Conservation (phyloP, 2,329 filamentous ascomycete genomes). For the Arthrobotrys sinensis region DNA sequence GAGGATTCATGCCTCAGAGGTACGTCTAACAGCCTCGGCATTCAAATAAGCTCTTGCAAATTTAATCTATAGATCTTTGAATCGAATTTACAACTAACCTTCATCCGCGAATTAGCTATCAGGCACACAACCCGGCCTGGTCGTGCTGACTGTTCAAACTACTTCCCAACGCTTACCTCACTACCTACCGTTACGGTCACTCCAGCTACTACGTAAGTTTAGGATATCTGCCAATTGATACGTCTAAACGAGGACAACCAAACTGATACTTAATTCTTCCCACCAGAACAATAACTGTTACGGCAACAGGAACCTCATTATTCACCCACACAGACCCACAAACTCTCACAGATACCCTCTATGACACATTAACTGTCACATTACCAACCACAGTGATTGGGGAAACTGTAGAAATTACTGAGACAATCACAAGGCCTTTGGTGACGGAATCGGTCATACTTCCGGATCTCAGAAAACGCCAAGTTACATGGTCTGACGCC, state of each 20-base stretch:
- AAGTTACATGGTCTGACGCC: background rate
- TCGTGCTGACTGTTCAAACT: constrained; percentile 10
- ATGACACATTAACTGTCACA: background rate
- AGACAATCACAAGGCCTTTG: background rate
- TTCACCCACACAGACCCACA: background rate
- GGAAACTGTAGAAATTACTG: background rate
- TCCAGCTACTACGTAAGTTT: constrained; percentile 9
- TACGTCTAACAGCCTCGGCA: background rate
- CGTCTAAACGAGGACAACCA: background rate
- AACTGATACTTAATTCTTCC: background rate
- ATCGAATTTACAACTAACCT: background rate
- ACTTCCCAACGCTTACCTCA: background rate
- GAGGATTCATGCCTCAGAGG: constrained; percentile 16
- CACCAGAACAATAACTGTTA: background rate
- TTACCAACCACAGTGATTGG: background rate
- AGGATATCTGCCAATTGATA: background rate
- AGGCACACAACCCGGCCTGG: background rate
- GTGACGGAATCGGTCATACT: background rate
- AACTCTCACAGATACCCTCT: background rate
- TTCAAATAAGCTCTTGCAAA: too few species aligned
- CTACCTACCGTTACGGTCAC: background rate
- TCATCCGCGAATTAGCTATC: background rate
- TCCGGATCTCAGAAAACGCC: background rate
- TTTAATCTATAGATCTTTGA: background rate
- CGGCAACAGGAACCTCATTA: background rate